A percentile compares a stretch with the other conserved stretches of the same genome.
Evolutionary conservation across 1,284 basidiomycete species (phyloP).

Genomic region (Microbotryum silenes-acaulis): DNA sequence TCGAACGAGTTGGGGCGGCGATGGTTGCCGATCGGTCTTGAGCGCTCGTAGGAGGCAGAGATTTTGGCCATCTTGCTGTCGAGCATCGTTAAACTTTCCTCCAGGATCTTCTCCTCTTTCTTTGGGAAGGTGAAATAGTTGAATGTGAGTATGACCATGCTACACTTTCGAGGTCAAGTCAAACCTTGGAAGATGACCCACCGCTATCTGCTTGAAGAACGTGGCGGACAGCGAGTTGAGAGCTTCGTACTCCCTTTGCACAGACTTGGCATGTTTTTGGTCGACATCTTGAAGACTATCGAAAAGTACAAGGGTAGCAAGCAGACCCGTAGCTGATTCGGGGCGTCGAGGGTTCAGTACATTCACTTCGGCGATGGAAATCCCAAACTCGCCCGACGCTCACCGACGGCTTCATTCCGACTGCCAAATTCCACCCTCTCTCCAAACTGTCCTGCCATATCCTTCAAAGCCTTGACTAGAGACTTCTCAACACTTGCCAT

Average conservation of each 20-base stretch:
- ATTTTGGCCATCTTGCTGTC: slow-evolving; percentile 22
- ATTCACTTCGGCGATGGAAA: too few relatives aligned
- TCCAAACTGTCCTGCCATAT: too few relatives aligned
- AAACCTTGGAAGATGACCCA: background rate
- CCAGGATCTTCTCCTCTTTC: slow-evolving; percentile 26
- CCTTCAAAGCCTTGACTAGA: too few relatives aligned
- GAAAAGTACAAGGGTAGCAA: slow-evolving; percentile 1
- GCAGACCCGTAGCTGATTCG: slow-evolving; percentile 7
- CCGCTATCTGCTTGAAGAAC: slow-evolving; percentile 21
- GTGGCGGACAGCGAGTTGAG: slow-evolving; percentile 8
- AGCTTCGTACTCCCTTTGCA: slow-evolving; percentile 22
- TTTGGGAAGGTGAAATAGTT: background rate
- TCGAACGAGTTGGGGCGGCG: too few relatives aligned
- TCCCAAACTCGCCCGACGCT: too few relatives aligned
- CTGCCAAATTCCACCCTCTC: too few relatives aligned
- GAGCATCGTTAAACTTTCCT: slow-evolving; percentile 16
- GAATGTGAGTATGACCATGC: background rate
- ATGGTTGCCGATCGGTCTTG: background rate
- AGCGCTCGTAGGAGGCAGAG: slow-evolving; percentile 10
- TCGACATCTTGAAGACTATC: slow-evolving; percentile 14
- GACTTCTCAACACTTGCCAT: too few relatives aligned
- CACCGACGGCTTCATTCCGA: too few relatives aligned
- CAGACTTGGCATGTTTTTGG: slow-evolving; percentile 8
- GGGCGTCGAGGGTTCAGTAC: too few relatives aligned
- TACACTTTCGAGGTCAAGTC: background rate